phyloP scores from a whole-genome alignment of 805 yeast species.

The Ogataea pilisensis region DNA sequence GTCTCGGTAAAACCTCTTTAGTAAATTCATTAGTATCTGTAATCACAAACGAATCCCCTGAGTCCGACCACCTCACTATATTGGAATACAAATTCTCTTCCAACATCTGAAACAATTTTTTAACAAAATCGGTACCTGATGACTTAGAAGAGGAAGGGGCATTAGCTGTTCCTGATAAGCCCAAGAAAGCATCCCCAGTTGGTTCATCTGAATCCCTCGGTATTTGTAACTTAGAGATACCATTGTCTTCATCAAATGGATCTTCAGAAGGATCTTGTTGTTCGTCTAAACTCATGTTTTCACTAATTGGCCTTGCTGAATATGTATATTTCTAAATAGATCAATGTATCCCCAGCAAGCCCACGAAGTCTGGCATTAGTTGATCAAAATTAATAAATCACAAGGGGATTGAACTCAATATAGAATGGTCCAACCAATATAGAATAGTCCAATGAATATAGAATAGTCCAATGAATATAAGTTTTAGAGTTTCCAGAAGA shows the following conservation, averaged over 20 bases:
- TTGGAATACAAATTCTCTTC: slow-evolving; percentile 72
- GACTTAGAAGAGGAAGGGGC: slow-evolving; percentile 1
- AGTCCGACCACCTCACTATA: slow-evolving; percentile 80
- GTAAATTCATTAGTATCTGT: slow-evolving; percentile 88
- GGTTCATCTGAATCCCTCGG: not conserved
- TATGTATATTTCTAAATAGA: not conserved
- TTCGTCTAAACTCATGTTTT: not conserved
- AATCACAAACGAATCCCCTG: slow-evolving; percentile 87
- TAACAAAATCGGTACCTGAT: slow-evolving; percentile 56
- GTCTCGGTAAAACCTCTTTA: slow-evolving; percentile 80
- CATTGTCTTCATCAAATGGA: not conserved
- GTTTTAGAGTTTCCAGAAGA: not conserved
- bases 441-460: no score
- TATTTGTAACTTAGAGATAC: not conserved
- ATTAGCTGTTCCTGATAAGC: not conserved
- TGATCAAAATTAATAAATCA: no score
- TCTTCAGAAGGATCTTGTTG: not conserved
- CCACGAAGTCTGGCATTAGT: no score
- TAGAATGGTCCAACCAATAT: no score
- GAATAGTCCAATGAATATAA: no score
- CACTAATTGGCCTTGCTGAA: not conserved
- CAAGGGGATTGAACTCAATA: no score
- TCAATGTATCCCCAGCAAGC: no score
- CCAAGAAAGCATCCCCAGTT: not conserved
- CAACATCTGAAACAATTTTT: slow-evolving; percentile 77